Percentiles rank a stretch among this genome's conserved stretches.
These are phyloP conservation scores for Tetrahymena elliotti DNA, from an alignment of 73 alveolate species.

Conservation along the genomic window DNA sequence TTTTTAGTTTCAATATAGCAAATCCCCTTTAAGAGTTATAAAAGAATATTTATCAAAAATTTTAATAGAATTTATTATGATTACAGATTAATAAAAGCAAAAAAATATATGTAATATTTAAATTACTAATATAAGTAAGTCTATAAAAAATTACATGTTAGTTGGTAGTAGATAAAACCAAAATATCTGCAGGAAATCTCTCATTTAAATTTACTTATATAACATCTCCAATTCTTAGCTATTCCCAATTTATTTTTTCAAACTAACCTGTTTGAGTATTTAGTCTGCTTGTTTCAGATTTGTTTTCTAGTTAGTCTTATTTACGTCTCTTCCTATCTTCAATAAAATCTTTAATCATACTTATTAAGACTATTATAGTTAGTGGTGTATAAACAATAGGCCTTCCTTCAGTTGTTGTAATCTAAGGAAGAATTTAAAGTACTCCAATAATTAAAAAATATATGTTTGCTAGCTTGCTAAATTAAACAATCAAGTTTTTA, in stretches of 20 bases:
- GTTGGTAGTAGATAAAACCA: conserved; percentile 32
- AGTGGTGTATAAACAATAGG: conserved; percentile 43
- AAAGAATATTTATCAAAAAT: background rate
- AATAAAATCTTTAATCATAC: conserved; percentile 78
- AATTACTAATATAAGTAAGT: background rate
- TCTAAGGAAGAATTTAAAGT: conserved; percentile 39
- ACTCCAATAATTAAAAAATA: conserved; percentile 59
- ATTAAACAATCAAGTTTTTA: conserved; percentile 51
- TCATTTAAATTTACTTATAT: conserved; percentile 42
- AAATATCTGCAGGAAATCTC: conserved; percentile 62
- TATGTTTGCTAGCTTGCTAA: conserved; percentile 58
- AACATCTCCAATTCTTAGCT: conserved; percentile 18
- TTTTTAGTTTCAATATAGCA: conserved; percentile 78
- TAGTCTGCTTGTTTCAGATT: background rate
- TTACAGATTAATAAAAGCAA: background rate
- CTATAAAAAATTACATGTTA: conserved; percentile 16
- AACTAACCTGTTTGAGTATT: background rate
- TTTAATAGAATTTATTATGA: background rate
- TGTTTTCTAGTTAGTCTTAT: background rate
- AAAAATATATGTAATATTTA: too few species aligned
- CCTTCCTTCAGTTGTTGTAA: conserved; percentile 36
- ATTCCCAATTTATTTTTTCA: background rate
- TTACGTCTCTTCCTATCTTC: conserved; percentile 89
- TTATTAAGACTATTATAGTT: conserved; percentile 65
- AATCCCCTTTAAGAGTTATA: background rate